A percentile compares a stretch with the other conserved stretches of the same genome.
Conservation (phyloP, 2,329 filamentous ascomycete species). For the Pochonia chlamydosporia region DNA sequence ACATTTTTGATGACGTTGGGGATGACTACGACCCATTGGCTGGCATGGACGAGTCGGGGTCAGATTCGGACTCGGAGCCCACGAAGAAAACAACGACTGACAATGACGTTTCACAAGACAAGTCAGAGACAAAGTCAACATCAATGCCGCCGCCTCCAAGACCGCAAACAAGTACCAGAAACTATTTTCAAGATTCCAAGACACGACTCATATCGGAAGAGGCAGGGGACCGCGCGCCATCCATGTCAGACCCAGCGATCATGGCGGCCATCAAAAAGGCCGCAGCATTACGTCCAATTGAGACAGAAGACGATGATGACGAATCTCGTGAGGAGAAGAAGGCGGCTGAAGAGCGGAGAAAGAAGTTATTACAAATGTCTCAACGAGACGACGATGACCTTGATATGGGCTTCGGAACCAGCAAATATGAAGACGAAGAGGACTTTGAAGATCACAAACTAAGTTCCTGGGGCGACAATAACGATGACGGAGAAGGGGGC, state of each 20-base stretch:
- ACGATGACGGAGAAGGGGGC: conserved; percentile 38
- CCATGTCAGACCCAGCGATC: conserved; percentile 69
- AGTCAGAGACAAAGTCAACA: conserved; percentile 10
- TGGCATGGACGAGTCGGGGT: conserved; percentile 45
- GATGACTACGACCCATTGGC: conserved; percentile 65
- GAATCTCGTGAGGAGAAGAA: conserved; percentile 33
- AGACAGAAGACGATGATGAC: conserved; percentile 32
- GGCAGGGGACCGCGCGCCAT: conserved; percentile 39
- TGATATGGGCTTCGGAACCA: conserved; percentile 90
- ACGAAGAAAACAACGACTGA: neutral
- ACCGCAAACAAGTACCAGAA: conserved; percentile 37
- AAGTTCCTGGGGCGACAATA: conserved; percentile 56
- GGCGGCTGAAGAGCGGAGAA: conserved; percentile 62
- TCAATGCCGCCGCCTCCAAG: conserved; percentile 43
- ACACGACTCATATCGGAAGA: conserved; percentile 48
- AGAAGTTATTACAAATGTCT: conserved; percentile 66
- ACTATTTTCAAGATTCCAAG: conserved; percentile 59
- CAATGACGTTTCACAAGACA: conserved; percentile 9
- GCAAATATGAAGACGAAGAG: conserved; percentile 80
- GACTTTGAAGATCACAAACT: conserved; percentile 69
- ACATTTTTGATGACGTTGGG: conserved; percentile 62
- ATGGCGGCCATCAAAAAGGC: conserved; percentile 83
- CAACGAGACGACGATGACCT: conserved; percentile 84
- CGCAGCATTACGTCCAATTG: conserved; percentile 52
- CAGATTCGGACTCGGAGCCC: conserved; percentile 34